These are phyloP conservation scores for Russula sp. DNA, from an alignment of 768 basidiomycete species.

Conservation along the genomic window DNA sequence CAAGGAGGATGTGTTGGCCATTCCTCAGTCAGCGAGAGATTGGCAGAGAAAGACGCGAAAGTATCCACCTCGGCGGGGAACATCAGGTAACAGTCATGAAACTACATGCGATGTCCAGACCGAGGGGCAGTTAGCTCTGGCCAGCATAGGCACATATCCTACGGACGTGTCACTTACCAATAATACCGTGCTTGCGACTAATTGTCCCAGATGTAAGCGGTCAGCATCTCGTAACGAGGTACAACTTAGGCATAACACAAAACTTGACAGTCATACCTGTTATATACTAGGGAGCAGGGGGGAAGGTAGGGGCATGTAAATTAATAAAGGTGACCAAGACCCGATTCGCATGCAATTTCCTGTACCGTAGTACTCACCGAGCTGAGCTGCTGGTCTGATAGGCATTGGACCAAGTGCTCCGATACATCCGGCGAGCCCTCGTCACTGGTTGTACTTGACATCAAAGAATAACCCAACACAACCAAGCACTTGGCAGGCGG, in stretches of 20 bases:
- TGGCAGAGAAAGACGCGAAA: no score
- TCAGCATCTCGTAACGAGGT: background rate
- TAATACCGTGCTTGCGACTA: constrained; percentile 5
- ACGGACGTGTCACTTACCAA: constrained; percentile 1
- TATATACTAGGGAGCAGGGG: background rate
- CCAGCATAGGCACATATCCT: background rate
- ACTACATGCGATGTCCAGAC: background rate
- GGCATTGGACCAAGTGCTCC: background rate
- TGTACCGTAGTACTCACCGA: background rate
- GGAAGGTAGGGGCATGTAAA: background rate
- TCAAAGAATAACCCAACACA: background rate
- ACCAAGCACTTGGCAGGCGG: background rate
- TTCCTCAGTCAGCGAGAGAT: background rate
- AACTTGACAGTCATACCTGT: background rate
- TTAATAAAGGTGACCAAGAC: background rate
- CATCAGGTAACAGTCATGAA: constrained; percentile 16
- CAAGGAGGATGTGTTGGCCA: background rate
- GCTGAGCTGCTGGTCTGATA: background rate
- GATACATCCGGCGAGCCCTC: background rate
- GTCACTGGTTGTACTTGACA: background rate
- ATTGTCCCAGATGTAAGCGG: background rate
- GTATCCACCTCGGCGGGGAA: constrained; percentile 2
- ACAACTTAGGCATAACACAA: background rate
- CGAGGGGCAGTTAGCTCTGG: background rate
- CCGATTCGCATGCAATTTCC: no score